These are phyloP conservation scores for Entomophthora muscae DNA, from an alignment of 371 early-diverging fungal species.

Conservation along the genomic window DNA sequence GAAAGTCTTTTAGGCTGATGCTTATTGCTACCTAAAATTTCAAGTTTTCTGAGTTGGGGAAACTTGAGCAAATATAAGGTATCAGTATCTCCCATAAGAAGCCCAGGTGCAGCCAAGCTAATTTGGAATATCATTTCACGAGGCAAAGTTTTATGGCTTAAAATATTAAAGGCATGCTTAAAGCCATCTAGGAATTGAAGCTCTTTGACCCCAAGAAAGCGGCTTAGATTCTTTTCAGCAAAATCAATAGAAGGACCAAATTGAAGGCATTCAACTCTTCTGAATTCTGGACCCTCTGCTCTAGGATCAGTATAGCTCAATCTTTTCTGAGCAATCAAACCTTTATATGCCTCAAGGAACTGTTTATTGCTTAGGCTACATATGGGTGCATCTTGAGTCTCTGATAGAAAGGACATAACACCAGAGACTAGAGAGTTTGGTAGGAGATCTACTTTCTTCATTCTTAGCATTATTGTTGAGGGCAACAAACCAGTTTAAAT, in stretches of 20 bases:
- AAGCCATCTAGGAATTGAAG: neutral
- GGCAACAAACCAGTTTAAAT: too few species aligned
- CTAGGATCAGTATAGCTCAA: neutral
- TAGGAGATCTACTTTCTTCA: neutral
- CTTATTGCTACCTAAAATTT: neutral
- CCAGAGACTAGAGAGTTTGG: neutral
- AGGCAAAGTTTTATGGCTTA: neutral
- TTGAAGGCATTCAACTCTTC: neutral
- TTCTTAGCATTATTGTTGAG: neutral
- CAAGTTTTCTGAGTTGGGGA: neutral
- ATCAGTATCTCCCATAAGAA: neutral
- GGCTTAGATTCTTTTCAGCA: neutral
- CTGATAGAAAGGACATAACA: neutral
- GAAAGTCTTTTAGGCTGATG: neutral
- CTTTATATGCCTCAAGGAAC: neutral
- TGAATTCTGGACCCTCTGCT: neutral
- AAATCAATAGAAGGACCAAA: neutral
- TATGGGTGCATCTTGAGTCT: neutral
- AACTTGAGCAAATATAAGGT: neutral
- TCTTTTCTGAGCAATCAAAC: neutral
- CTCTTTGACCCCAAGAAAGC: neutral
- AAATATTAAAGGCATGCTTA: neutral
- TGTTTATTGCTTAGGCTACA: neutral
- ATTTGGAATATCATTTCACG: neutral
- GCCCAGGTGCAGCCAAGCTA: neutral